phyloP scores from a whole-genome alignment of 257 asterid species.

The Petunia axillaris region DNA sequence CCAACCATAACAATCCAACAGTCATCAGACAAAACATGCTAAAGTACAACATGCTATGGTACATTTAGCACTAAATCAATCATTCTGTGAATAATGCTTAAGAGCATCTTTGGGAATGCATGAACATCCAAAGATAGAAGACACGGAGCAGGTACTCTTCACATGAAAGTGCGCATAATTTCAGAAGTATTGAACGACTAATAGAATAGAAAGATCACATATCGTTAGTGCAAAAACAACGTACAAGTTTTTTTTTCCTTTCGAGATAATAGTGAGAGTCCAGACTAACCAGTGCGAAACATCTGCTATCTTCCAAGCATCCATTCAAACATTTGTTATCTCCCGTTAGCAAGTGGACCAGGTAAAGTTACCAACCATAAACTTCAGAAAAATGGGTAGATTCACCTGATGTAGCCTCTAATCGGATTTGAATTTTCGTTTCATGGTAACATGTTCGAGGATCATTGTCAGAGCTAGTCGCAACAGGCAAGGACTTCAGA shows the following conservation, averaged over 20 bases:
- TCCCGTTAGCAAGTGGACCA: neutral
- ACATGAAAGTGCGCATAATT: neutral
- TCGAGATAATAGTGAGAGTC: neutral
- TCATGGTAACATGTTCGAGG: neutral
- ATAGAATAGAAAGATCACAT: neutral
- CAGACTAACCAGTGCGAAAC: neutral
- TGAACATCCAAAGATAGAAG: neutral
- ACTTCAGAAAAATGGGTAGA: neutral
- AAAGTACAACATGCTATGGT: neutral
- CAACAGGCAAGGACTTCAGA: neutral
- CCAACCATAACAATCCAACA: neutral
- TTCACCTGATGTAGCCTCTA: neutral
- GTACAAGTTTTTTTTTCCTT: neutral
- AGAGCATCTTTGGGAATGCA: slow-evolving; percentile 7
- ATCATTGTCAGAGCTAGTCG: neutral
- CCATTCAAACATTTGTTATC: neutral
- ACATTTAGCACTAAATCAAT: neutral
- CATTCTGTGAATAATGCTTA: neutral
- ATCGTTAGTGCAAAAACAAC: neutral
- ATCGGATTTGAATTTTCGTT: neutral
- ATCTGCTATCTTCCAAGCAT: neutral
- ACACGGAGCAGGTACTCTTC: neutral
- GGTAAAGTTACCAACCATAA: neutral
- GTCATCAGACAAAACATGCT: neutral
- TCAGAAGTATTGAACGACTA: neutral